Evolutionary conservation across 164 flowering plant species (phyloP).

Genomic region (Sedum album): DNA sequence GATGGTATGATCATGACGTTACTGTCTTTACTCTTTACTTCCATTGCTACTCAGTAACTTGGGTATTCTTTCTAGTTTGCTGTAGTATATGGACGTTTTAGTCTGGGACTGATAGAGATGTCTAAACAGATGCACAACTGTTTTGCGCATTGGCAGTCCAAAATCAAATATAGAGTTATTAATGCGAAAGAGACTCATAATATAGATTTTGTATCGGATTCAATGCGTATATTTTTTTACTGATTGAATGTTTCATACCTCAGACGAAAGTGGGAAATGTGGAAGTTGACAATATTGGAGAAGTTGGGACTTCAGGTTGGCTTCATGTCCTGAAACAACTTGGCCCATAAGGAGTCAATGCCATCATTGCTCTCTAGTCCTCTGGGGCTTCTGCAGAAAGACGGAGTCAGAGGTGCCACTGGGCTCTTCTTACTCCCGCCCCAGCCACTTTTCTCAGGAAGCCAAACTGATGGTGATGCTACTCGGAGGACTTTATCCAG

Average conservation of each 20-base stretch:
- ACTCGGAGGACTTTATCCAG: background rate
- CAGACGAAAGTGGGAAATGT: background rate
- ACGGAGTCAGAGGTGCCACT: background rate
- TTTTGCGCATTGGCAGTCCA: too few relatives aligned
- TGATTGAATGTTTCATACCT: too few relatives aligned
- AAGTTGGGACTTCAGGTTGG: background rate
- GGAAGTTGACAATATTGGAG: background rate
- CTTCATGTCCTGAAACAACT: constrained; percentile 7
- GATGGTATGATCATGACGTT: background rate
- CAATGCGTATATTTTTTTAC: too few relatives aligned
- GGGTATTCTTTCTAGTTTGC: too few relatives aligned
- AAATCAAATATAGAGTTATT: too few relatives aligned
- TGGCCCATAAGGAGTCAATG: background rate
- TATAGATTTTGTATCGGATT: too few relatives aligned
- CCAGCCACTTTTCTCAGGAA: background rate
- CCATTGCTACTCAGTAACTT: background rate
- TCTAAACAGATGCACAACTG: too few relatives aligned
- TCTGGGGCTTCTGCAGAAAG: background rate
- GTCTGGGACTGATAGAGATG: too few relatives aligned
- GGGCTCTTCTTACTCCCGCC: background rate
- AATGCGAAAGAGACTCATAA: too few relatives aligned
- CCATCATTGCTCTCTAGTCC: background rate
- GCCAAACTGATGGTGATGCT: background rate
- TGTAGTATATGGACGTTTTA: too few relatives aligned
- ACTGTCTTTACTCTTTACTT: background rate